Percentiles rank a stretch among this genome's conserved stretches.
Conservation (phyloP, 1,284 basidiomycete genomes). For the Phylloporus sp. region DNA sequence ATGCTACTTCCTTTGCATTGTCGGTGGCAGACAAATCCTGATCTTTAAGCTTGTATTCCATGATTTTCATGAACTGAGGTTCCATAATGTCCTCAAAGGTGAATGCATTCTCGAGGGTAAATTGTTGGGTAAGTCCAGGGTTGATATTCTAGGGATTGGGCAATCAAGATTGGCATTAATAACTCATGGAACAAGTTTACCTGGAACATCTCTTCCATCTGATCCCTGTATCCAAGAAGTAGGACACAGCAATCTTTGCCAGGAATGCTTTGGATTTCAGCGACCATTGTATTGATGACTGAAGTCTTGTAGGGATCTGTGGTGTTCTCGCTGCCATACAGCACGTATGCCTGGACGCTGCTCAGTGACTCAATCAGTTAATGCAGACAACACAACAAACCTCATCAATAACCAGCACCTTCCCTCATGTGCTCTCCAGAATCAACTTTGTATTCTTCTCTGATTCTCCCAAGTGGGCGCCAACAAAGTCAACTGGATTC, state of each 20-base stretch:
- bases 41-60: constrained; percentile 57
- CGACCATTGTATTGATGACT: constrained; percentile 74
- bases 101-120: constrained; percentile 69
- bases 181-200: constrained; percentile 35
- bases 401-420: constrained; percentile 73
- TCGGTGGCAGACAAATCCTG: constrained; percentile 61
- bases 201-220: constrained; percentile 75
- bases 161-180: constrained; percentile 2
- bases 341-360: constrained; percentile 62
- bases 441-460: constrained; percentile 68
- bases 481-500: constrained; percentile 69
- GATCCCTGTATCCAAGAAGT: constrained; percentile 62
- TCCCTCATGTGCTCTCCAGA: constrained; percentile 57
- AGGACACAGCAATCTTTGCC: constrained; percentile 73
- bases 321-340: constrained; percentile 48
- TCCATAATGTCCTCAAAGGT: constrained; percentile 66
- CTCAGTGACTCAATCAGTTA: background rate
- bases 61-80: constrained; percentile 51
- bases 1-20: constrained; percentile 56
- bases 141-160: constrained; percentile 58
- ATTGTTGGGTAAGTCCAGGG: constrained; percentile 62
- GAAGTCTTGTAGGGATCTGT: constrained; percentile 61
- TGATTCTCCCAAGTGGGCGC: constrained; percentile 56
- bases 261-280: constrained; percentile 67
- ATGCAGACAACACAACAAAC: constrained; percentile 36